Evolutionary conservation across 2,329 filamentous ascomycete species (phyloP), one percentile per base, ranked within the genome.

Genomic region (Verticillium isaacii): DNA sequence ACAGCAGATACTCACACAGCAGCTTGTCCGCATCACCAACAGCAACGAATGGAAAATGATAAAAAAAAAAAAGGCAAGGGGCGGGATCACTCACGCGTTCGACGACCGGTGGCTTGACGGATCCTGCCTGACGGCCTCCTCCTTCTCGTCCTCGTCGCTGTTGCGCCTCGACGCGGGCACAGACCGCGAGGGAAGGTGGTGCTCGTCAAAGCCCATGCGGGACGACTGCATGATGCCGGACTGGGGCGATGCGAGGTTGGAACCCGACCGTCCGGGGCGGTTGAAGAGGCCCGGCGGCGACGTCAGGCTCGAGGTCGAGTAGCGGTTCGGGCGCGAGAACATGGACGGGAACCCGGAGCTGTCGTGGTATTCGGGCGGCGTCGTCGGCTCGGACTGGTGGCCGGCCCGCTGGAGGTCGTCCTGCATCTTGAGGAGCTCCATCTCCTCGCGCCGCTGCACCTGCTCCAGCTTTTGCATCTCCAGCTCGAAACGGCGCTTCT

Each of bases 311-410:
- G 93, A 93, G 64, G 91, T 90, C 60, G 94, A 96, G 79, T 96
- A 94, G 65, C 93, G 87, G 73, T 93, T 93, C 54, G 92, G 91
- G 52, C 92, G 87, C 61, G 92, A 92, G 72, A 95, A 91, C 67
- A 90, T 87, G 70, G 87, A 88, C 61, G 90, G 88, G 70, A 96
- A 94, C 54, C 89, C 89, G 64, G 86, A 81, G 14, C 78, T 87
- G 66, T 96, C 92, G 68, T 88, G 89, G 74, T 95, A 94, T 75
- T 98, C 95, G 36, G 95, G 95, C 25, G 95, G 95, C 25, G 95
- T 99, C 2, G 95, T 97, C 17, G 95, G 95, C 77, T 98, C 94
- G 68, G 92, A 97, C 73, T 96, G 91, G 70, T 93, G 90, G 60
- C 91, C 91, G 62, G 82, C 82, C 66, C 85, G 80, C 52, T 82